phyloP scores from a whole-genome alignment of 805 yeast species.

The Monosporozyma aquatica region DNA sequence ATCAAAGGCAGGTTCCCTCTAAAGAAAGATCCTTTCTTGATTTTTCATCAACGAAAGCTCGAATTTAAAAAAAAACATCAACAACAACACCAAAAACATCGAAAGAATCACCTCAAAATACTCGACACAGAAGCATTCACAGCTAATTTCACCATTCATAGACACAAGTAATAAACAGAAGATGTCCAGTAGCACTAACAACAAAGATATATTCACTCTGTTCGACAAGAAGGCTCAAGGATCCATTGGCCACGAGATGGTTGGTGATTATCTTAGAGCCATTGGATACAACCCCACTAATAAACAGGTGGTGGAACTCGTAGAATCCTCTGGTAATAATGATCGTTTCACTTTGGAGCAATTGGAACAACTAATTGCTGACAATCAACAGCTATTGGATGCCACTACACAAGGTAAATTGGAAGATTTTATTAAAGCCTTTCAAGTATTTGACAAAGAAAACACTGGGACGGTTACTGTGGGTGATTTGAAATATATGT shows the following conservation, averaged over 20 bases:
- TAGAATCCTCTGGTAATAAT: slow-evolving; percentile 10
- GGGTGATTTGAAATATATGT: slow-evolving; percentile 90
- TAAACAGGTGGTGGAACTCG: slow-evolving; percentile 22
- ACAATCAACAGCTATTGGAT: slow-evolving; percentile 21
- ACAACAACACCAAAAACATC: no score
- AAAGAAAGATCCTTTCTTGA: no score
- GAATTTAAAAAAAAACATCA: no score
- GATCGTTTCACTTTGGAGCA: slow-evolving; percentile 23
- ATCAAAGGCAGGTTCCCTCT: no score
- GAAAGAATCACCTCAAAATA: no score
- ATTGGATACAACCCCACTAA: slow-evolving; percentile 98
- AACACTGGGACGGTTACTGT: slow-evolving; percentile 93
- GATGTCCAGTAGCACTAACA: slow-evolving; percentile 11
- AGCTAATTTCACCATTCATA: no score
- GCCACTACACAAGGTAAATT: slow-evolving; percentile 28
- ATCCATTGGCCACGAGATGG: slow-evolving; percentile 67
- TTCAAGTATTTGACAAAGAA: slow-evolving; percentile 96
- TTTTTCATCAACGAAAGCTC: no score
- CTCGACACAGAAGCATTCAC: neutral
- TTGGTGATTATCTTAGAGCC: slow-evolving; percentile 92
- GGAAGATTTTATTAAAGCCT: slow-evolving; percentile 82
- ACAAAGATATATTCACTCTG: slow-evolving; percentile 90
- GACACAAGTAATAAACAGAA: no score
- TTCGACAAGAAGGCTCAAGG: slow-evolving; percentile 97
- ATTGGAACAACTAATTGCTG: slow-evolving; percentile 18